Evolutionary conservation across 2,329 filamentous ascomycete species (phyloP), one percentile per base, ranked within the genome.

Genomic region (Fusarium robinianum): DNA sequence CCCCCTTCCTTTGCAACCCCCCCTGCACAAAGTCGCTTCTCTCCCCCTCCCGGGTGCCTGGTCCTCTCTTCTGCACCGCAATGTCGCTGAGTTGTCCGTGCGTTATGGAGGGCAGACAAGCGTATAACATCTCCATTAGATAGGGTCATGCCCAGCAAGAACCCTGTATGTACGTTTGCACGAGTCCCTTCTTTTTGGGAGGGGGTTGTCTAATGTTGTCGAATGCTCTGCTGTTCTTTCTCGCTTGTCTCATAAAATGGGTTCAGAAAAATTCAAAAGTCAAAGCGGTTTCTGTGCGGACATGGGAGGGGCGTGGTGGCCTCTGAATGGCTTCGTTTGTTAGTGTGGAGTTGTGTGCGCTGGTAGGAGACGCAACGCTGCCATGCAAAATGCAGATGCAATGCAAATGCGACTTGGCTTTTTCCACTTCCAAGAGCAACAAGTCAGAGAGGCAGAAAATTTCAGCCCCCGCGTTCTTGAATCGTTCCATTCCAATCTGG

Each of bases 21-120:
- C 52, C 52, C 40, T 56, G 52, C 41, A 49, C 48, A 36, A 22
- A 41, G 51, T 46, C 17, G 41, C 37, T 51, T 54, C 40, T 40
- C n/a, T 35, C 37, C 51, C 38, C 53, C 46, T 31, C 48, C 51
- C 41, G 41, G 54, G 53, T 56, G 53, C 53, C 53, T 55, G 53
- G 53, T 49, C 52, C 52, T 56, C 48, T 49, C 16, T 48, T 49
- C 46, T 55, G 40, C 27, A 39, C 52, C 44, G 33, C 42, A 50
- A 56, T 49, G 44, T 39, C 51, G 47, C 50, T 65, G 62, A 63
- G 62, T 65, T 65, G 62, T 63, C 60, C 51, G 49, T 62, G 60
- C 62, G 60, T 64, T 49, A 29, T 61, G 62, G 62, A 63, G 61
- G 62, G 53, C 46, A 39, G 26, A 24, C 39, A 53, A 9, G 34